Evolutionary conservation across 495 filamentous ascomycete genomes (phyloP).

Genomic region (Penicillium coprophilum): DNA sequence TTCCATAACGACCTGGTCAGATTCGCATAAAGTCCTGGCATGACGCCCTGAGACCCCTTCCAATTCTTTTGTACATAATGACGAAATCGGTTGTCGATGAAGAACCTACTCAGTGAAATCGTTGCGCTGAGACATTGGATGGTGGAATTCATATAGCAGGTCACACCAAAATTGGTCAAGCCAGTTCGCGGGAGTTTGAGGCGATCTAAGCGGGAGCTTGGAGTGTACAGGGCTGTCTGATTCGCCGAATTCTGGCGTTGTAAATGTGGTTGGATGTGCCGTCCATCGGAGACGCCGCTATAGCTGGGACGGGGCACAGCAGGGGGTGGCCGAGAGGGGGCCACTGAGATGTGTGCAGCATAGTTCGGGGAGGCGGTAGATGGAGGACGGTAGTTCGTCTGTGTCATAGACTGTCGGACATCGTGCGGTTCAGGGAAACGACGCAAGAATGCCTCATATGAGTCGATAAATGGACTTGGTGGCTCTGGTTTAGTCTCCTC

Average conservation of each 20-base stretch:
- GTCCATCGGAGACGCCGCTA: slow-evolving; percentile 76
- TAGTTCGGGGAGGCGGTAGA: slow-evolving; percentile 32
- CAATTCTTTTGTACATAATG: slow-evolving; percentile 61
- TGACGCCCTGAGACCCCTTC: slow-evolving; percentile 73
- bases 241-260: slow-evolving; percentile 47
- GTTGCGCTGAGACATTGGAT: slow-evolving; percentile 83
- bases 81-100: slow-evolving; percentile 58
- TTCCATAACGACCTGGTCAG: slow-evolving; percentile 73
- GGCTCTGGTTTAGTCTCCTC: slow-evolving; percentile 36
- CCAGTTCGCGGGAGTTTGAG: slow-evolving; percentile 67
- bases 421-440: slow-evolving; percentile 72
- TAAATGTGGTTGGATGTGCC: slow-evolving; percentile 53
- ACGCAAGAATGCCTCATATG: slow-evolving; percentile 76
- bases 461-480: slow-evolving; percentile 49
- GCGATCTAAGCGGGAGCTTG: slow-evolving; percentile 41
- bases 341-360: slow-evolving; percentile 43
- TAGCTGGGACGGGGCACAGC: slow-evolving; percentile 83
- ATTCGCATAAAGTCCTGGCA: slow-evolving; percentile 72
- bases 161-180: slow-evolving; percentile 74
- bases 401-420: slow-evolving; percentile 74
- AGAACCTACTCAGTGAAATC: slow-evolving; percentile 65
- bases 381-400: slow-evolving; percentile 29
- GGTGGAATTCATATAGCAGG: slow-evolving; percentile 89
- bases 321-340: slow-evolving; percentile 69
- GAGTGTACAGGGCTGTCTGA: slow-evolving; percentile 47